Evolutionary conservation across 106 monocot genomes (phyloP).

Genomic region (Chionographis japonica): DNA sequence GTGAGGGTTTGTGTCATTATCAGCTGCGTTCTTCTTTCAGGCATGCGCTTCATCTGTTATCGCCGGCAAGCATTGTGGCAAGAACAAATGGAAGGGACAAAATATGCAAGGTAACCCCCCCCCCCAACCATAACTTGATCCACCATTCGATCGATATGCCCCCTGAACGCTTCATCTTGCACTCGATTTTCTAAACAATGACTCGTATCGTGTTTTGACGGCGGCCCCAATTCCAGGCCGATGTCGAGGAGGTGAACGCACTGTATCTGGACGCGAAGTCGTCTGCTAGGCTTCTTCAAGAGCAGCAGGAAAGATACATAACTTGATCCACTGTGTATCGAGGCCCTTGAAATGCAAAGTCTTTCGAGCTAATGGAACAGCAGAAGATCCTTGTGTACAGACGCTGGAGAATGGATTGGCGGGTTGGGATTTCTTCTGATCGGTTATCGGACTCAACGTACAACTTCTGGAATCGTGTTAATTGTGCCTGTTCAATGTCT

Average conservation of each 20-base stretch:
- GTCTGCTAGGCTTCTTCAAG: slow-evolving; percentile 81
- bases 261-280: slow-evolving; percentile 86
- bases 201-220: background rate
- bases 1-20: no score
- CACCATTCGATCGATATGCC: no score
- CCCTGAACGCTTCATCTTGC: background rate
- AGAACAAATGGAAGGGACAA: slow-evolving; percentile 82
- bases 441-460: no score
- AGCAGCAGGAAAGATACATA: slow-evolving; percentile 87
- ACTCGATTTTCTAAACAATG: background rate
- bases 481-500: no score
- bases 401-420: no score
- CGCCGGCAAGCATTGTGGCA: slow-evolving; percentile 75
- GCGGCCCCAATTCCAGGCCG: slow-evolving; percentile 38
- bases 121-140: no score
- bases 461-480: no score
- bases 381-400: no score
- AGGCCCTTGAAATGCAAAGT: no score
- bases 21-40: slow-evolving; percentile 24
- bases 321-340: slow-evolving; percentile 13
- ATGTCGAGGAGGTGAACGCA: slow-evolving; percentile 72
- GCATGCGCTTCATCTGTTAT: slow-evolving; percentile 87
- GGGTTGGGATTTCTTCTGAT: no score
- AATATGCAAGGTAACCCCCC: slow-evolving; percentile 99
- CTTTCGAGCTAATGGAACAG: no score